Evolutionary conservation across 176 grass and related monocot genomes (phyloP), one percentile per base, ranked within the genome.

Genomic region (Aegilops bicornis): DNA sequence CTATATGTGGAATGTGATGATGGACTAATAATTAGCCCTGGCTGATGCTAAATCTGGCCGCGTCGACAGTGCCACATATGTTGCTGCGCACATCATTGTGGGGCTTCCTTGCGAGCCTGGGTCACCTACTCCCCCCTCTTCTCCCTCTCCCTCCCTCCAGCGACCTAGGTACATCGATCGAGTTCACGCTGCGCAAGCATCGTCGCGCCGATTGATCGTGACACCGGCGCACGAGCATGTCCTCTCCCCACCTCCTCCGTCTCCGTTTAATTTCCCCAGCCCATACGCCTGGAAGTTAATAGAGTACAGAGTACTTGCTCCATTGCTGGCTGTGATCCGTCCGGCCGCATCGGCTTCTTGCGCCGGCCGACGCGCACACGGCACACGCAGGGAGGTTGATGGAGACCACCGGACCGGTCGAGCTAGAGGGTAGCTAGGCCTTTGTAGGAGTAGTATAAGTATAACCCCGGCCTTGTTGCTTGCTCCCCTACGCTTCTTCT

Each of bases 61-160:
- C 13, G 24, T 76, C 24, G 24, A 76, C 42, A 30, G 72, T 76
- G 72, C 39, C 72, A 76, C 27, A 76, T 76, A 73, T 76, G 72
- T 76, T 76, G 72, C 42, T 17, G 58, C 40, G 42, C 43, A 24
- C 82, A 85, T 89, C 88, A 68, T 8, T 13, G 62, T 64, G 30
- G 72, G 45, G 81, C 84, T 94, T 84, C 86, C 73, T 91, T 94
- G 86, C 23, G 83, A 82, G 76, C 32, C 13, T 89, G 92, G 92
- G 62, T 83, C 90, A 82, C 83, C 77, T 82, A 73, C 40, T 64
- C 83, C 19, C 9, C 45, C 33, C 30, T 30, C 8, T 2, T 83
- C 67, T 19, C 25, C 45, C n/a, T n/a, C 77, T 71, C 1, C 52
- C 19, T 20, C 17, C 20, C 35, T 35, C 32, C 35, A 20, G 12